phyloP scores from a whole-genome alignment of 73 alveolate genomes.

The Blepharisma stoltei region DNA sequence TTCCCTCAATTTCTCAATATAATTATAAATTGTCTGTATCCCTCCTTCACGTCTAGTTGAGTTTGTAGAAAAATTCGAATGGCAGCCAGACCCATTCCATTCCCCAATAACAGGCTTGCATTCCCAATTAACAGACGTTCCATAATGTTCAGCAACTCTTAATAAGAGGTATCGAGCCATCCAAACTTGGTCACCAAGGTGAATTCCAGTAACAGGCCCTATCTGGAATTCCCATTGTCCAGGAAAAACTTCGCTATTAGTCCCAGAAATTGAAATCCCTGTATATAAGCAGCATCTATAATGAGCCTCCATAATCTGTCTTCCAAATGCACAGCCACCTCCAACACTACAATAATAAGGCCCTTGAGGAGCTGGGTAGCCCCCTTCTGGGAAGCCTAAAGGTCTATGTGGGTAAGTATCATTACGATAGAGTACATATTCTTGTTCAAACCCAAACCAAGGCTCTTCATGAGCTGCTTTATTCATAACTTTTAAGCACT shows the following conservation, averaged over 20 bases:
- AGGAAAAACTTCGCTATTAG: conserved; percentile 92
- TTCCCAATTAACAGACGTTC: conserved; percentile 38
- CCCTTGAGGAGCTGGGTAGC: conserved; percentile 82
- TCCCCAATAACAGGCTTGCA: conserved; percentile 51
- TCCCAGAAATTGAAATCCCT: conserved; percentile 81
- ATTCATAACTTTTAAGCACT: conserved; percentile 50
- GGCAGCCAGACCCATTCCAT: conserved; percentile 93
- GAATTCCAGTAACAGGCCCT: conserved; percentile 90
- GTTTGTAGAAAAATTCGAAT: conserved; percentile 66
- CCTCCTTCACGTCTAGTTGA: conserved; percentile 71
- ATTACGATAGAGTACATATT: conserved; percentile 71
- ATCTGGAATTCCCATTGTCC: conserved; percentile 91
- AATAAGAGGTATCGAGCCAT: conserved; percentile 66
- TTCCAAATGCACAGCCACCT: conserved; percentile 71
- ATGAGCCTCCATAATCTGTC: conserved; percentile 85
- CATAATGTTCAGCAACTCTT: conserved; percentile 53
- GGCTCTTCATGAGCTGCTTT: conserved; percentile 61
- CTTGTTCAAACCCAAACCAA: conserved; percentile 96
- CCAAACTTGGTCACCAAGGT: conserved; percentile 85
- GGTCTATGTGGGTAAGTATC: neutral
- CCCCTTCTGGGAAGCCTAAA: conserved; percentile 76
- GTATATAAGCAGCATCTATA: conserved; percentile 76
- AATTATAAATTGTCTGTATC: conserved; percentile 30
- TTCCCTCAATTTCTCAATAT: conserved; percentile 42
- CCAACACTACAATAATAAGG: conserved; percentile 91